phyloP scores from a whole-genome alignment of 2,329 filamentous ascomycete genomes.

The Pezicula carpinea region DNA sequence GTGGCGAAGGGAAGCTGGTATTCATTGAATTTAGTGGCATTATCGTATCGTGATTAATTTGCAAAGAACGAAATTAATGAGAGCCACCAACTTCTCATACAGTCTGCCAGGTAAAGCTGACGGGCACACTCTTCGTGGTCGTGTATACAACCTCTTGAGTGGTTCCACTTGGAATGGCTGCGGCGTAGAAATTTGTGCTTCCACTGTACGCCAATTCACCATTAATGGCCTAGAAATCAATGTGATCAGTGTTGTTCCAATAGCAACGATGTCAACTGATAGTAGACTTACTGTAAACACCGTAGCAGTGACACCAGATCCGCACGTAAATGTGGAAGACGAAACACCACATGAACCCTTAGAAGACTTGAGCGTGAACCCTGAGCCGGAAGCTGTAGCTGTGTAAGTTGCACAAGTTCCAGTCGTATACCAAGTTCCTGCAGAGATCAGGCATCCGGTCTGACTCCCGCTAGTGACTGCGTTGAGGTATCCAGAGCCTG shows the following conservation, averaged over 20 bases:
- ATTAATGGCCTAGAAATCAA: constrained; percentile 9
- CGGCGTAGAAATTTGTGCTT: constrained; percentile 27
- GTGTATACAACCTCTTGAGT: constrained; percentile 28
- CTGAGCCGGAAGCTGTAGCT: constrained; percentile 39
- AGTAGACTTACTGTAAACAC: constrained; percentile 28
- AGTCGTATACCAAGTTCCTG: constrained; percentile 61
- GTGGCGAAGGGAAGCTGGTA: no score
- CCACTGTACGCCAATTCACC: constrained; percentile 24
- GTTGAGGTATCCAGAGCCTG: constrained; percentile 56
- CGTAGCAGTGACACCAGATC: constrained; percentile 37
- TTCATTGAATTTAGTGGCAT: no score
- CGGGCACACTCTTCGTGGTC: constrained; percentile 18
- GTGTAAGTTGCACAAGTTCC: constrained; percentile 66
- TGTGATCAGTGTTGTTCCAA: background rate
- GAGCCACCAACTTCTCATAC: constrained; percentile 1
- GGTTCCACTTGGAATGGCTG: constrained; percentile 26
- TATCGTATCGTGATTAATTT: no score
- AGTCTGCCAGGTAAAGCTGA: constrained; percentile 28
- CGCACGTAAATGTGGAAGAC: constrained; percentile 50
- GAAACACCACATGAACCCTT: constrained; percentile 56
- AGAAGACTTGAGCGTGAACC: constrained; percentile 46
- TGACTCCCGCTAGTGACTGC: constrained; percentile 43
- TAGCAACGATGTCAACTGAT: background rate
- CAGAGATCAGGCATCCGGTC: constrained; percentile 63
- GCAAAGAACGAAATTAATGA: no score